Conservation (phyloP, 495 filamentous ascomycete species). For the Durotheca rogersii region DNA sequence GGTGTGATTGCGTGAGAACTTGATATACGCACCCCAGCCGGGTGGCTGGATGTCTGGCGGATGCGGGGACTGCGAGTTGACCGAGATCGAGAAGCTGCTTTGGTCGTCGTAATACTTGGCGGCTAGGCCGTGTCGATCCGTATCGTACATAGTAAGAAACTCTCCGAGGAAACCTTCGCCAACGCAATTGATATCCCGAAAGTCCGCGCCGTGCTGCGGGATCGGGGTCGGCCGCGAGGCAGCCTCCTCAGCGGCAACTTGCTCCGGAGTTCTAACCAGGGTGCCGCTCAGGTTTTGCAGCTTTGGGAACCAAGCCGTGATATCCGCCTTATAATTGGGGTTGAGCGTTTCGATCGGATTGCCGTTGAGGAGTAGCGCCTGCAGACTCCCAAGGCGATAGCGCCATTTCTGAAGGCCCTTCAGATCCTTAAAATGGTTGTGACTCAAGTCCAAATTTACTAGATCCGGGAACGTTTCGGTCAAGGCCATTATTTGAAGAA, state of each 20-base stretch:
- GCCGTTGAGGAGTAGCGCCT: constrained; percentile 73
- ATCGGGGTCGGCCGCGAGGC: constrained; percentile 55
- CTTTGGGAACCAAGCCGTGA: constrained; percentile 78
- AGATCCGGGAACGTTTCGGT: constrained; percentile 75
- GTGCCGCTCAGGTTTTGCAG: constrained; percentile 70
- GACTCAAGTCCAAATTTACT: constrained; percentile 80
- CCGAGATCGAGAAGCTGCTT: constrained; percentile 75
- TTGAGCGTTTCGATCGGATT: constrained; percentile 69
- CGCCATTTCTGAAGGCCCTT: constrained; percentile 74
- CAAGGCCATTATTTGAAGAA: constrained; percentile 68
- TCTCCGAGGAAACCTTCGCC: constrained; percentile 71
- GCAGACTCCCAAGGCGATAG: constrained; percentile 69
- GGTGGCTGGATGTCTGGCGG: constrained; percentile 45
- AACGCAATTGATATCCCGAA: constrained; percentile 73
- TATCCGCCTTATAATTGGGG: constrained; percentile 64
- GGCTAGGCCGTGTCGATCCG: constrained; percentile 61
- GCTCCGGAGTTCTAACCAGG: constrained; percentile 67
- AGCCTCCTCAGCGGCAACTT: constrained; percentile 53
- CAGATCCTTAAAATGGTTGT: constrained; percentile 70
- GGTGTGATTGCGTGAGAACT: constrained; percentile 76
- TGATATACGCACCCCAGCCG: constrained; percentile 74
- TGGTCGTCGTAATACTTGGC: constrained; percentile 71
- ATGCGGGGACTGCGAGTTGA: constrained; percentile 62
- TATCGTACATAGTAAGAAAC: constrained; percentile 77
- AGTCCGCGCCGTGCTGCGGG: constrained; percentile 66